Conservation (phyloP, 2,329 filamentous ascomycete species). For the Xylariaceae sp. region DNA sequence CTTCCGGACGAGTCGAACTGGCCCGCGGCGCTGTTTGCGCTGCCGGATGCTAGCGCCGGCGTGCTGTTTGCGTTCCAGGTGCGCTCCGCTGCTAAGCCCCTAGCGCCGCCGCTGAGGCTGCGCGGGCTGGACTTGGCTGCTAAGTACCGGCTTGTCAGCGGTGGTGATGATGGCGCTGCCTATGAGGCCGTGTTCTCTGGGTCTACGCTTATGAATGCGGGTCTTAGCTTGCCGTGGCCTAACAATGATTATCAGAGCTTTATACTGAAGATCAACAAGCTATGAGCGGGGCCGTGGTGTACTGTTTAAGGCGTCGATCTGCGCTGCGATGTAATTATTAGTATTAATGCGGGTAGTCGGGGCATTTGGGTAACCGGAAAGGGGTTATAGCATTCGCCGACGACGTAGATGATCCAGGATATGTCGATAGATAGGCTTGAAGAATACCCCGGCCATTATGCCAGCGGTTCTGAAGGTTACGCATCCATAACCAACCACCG, state of each 20-base stretch:
- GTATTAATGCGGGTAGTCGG: too few relatives aligned
- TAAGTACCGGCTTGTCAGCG: conserved; percentile 46
- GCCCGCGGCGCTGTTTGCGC: conserved; percentile 58
- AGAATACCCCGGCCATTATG: too few relatives aligned
- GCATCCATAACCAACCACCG: too few relatives aligned
- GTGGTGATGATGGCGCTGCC: conserved; percentile 31
- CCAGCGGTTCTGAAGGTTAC: too few relatives aligned
- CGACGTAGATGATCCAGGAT: too few relatives aligned
- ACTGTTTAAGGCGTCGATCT: background rate
- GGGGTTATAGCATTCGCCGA: too few relatives aligned
- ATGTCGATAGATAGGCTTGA: too few relatives aligned
- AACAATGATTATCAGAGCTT: conserved; percentile 53
- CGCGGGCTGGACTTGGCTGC: conserved; percentile 54
- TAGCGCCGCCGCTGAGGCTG: conserved; percentile 49
- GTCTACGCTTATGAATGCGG: conserved; percentile 58
- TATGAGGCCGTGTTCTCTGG: conserved; percentile 50
- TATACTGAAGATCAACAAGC: conserved; percentile 51
- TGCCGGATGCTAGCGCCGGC: conserved; percentile 45
- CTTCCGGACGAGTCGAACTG: conserved; percentile 57
- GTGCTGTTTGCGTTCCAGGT: conserved; percentile 61
- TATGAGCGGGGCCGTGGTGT: conserved; percentile 22
- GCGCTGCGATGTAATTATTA: too few relatives aligned
- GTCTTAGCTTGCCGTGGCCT: conserved; percentile 48
- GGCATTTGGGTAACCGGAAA: too few relatives aligned
- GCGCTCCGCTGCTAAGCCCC: conserved; percentile 48